Evolutionary conservation across 2,329 filamentous ascomycete genomes (phyloP), one percentile per base, ranked within the genome.

Genomic region (Epichloe typhina): DNA sequence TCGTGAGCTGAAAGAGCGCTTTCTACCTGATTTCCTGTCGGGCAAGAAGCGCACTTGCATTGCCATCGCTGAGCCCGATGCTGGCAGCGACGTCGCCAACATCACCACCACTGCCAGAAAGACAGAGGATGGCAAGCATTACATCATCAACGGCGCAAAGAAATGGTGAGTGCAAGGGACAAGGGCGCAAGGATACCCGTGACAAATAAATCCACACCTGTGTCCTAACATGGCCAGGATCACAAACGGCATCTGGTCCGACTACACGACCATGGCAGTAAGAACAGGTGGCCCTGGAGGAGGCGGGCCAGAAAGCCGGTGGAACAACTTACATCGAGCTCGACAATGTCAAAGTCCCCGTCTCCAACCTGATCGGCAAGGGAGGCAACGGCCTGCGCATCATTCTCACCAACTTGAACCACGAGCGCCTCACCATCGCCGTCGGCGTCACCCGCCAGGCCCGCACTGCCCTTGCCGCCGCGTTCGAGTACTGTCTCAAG

Each of bases 141-240:
- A 83, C 56, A 58, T 82, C 37, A 78, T 84, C 19, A 83, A 82
- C 52, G 82, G 81, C 0, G 73, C 74, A 44, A 84, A 85, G 69
- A 83, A 83, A 62, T 83, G 79, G 79, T 49, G 35, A 35, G n/a
- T 9, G 26, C 26, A 9, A 31, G 26, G 7, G 26, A 8, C 26
- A 9, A 31, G 26, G 7, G 26, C 26, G n/a, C 39, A 41, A 40
- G 15, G 8, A n/a, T n/a, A 17, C 23, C 6, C 23, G 4, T 5
- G 8, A n/a, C 8, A n/a, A 21, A 23, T 5, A 15, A n/a, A 21
- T 21, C 11, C 11, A 4, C n/a, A 21, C 11, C 19, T 11, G 5
- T 21, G 39, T 13, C 21, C 39, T 41, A 19, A 41, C n/a, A 12
- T 41, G 7, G n/a, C 3, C 19, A 49, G 47, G 47, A 84, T 84